phyloP scores from a whole-genome alignment of 371 early-diverging fungal species.

The Mortierella sp. region DNA sequence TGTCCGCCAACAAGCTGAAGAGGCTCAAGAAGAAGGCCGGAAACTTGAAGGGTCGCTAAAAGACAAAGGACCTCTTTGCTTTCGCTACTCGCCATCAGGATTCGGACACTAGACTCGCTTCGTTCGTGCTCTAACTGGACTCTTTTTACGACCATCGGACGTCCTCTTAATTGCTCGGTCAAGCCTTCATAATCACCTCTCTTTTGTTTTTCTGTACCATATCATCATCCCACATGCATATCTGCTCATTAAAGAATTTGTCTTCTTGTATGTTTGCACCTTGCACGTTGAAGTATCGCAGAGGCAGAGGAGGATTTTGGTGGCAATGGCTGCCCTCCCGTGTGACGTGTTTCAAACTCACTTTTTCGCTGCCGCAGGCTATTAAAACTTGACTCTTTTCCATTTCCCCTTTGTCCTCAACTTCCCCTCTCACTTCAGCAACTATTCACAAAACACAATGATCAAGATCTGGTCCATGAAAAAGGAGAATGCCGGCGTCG shows the following conservation, averaged over 20 bases:
- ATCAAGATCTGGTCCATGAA: conserved; percentile 92
- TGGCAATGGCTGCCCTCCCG: neutral
- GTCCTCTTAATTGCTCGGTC: neutral
- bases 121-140: neutral
- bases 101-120: neutral
- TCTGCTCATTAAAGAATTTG: neutral
- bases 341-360: conserved; percentile 11
- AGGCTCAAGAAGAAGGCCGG: conserved; percentile 64
- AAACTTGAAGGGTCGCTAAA: conserved; percentile 59
- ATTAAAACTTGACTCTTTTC: neutral
- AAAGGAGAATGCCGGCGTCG: conserved; percentile 79
- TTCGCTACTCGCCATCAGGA: neutral
- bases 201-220: conserved; percentile 15
- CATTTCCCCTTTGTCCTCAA: neutral
- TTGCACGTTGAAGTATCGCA: neutral
- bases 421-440: neutral
- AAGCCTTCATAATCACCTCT: neutral
- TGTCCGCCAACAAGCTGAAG: conserved; percentile 67
- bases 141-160: neutral
- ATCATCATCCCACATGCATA: conserved; percentile 5
- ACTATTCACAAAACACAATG: conserved; percentile 63
- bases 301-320: no score
- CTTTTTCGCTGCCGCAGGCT: conserved; percentile 19
- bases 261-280: neutral
- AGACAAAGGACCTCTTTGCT: neutral